Evolutionary conservation across 495 filamentous ascomycete genomes (phyloP), one percentile per base, ranked within the genome.

Genomic region (Cladorrhinum samala): DNA sequence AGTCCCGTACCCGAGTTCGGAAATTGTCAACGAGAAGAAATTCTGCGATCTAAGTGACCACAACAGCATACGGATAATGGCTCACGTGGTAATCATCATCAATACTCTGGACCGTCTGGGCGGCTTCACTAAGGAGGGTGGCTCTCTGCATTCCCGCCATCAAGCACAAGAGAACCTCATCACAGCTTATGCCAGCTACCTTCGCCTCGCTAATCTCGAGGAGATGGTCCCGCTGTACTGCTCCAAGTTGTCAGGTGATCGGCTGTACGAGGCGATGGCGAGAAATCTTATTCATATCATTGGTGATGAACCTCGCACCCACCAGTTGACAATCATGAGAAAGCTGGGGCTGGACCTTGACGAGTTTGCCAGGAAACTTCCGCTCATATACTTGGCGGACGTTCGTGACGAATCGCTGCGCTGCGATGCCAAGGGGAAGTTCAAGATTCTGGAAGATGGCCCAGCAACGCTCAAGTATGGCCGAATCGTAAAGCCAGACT

Each of bases 191-290:
- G 84, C 95, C 52, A 82, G 88, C 56, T 84, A 85, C 52, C 76
- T 97, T 11, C 78, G 85, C 23, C 69, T 84, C 33, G 77, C 78
- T 25, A 79, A 83, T 9, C 77, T 93, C 43, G 78, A 84, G 40
- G 82, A 89, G 44, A 68, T 91, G 38, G 83, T 94, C 48, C 91
- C 92, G 3, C 73, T 92, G 2, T 99, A 99, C 68, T 91, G 86
- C 36, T 85, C 88, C 21, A 83, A 86, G 58, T 74, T 98, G 2
- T 77, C 79, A 6, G 68, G 65, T 18, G 53, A 66, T 1, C 68
- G 77, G 46, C 57, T 65, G 42, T 74, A 80, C 53, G 66, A 75
- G 42, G 74, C 72, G 14, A 60, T 88, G 6, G 82, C 76, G 52
- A 69, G 79, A 21, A 77, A 83, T 27, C 69, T 87, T 21, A 77